These are phyloP conservation scores for Aspergillus clavatus DNA, from an alignment of 2,329 filamentous ascomycete species.

Conservation along the genomic window DNA sequence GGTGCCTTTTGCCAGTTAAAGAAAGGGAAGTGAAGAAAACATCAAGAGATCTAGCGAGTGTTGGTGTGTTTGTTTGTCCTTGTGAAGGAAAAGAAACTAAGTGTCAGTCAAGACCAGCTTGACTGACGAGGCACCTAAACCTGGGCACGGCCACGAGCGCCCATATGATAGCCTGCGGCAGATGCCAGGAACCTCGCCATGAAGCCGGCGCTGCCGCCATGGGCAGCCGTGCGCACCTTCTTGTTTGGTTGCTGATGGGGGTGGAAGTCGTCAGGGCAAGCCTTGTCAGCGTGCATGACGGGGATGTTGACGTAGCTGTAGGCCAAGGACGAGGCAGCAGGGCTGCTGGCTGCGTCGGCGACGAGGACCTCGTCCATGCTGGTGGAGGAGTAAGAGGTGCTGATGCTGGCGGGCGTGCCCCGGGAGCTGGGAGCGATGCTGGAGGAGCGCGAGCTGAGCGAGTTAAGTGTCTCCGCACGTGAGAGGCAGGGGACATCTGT, in stretches of 20 bases:
- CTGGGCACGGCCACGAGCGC: slow-evolving; percentile 30
- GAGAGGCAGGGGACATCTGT: slow-evolving; percentile 42
- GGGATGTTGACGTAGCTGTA: slow-evolving; percentile 35
- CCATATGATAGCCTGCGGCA: slow-evolving; percentile 40
- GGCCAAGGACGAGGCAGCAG: slow-evolving; percentile 26
- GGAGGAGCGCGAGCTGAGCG: slow-evolving; percentile 41
- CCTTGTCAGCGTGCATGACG: slow-evolving; percentile 29
- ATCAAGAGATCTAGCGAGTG: neutral
- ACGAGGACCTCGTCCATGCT: slow-evolving; percentile 33
- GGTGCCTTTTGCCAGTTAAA: neutral
- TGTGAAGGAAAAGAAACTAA: too few species aligned
- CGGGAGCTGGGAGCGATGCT: slow-evolving; percentile 41
- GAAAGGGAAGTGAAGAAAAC: neutral
- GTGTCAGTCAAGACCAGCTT: slow-evolving; percentile 10
- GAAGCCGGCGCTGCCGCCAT: slow-evolving; percentile 32
- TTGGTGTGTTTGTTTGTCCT: neutral
- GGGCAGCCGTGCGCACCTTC: slow-evolving; percentile 35
- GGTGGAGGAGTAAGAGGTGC: slow-evolving; percentile 35
- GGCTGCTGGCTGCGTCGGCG: slow-evolving; percentile 31
- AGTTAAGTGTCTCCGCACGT: slow-evolving; percentile 38
- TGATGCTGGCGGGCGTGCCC: slow-evolving; percentile 41
- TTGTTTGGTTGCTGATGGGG: slow-evolving; percentile 34
- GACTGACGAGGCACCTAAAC: too few species aligned
- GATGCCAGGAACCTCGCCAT: slow-evolving; percentile 43
- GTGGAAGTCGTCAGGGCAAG: slow-evolving; percentile 17